A percentile compares a stretch with the other conserved stretches of the same genome.
Evolutionary conservation across 768 basidiomycete species (phyloP).

Genomic region (Leucosporidium creatinivorum): DNA sequence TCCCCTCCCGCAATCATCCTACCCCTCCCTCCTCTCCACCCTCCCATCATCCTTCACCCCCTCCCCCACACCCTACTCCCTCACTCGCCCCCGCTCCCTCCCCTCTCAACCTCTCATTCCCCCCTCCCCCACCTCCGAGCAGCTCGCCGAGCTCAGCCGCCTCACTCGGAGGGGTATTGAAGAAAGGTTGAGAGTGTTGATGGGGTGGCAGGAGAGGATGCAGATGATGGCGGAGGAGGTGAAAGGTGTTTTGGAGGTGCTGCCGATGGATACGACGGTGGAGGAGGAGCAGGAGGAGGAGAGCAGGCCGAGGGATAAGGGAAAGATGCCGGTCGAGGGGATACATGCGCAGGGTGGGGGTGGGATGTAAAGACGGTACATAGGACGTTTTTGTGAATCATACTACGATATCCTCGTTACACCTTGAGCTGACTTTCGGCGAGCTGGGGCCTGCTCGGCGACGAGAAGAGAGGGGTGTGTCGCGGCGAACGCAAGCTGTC

Average conservation of each 20-base stretch:
- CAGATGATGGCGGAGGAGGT: constrained; percentile 65
- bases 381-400: background rate
- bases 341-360: background rate
- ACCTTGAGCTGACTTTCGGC: no score
- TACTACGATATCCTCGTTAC: no score
- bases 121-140: constrained; percentile 52
- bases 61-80: background rate
- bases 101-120: constrained; percentile 42
- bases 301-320: background rate
- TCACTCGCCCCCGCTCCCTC: constrained; percentile 42
- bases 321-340: constrained; percentile 1
- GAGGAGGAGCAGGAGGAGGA: background rate
- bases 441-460: no score
- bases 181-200: constrained; percentile 68
- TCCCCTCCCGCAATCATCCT: background rate
- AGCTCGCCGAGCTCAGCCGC: constrained; percentile 58
- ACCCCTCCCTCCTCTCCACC: constrained; percentile 5
- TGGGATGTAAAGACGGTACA: background rate
- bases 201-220: constrained; percentile 67
- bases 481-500: no score
- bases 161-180: constrained; percentile 75
- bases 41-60: background rate
- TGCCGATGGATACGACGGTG: background rate
- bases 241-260: background rate
- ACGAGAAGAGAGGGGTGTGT: no score